Base-by-base conservation (phyloP, 1,284 basidiomycete species). In the Cutaneotrichosporon mucoides region DNA sequence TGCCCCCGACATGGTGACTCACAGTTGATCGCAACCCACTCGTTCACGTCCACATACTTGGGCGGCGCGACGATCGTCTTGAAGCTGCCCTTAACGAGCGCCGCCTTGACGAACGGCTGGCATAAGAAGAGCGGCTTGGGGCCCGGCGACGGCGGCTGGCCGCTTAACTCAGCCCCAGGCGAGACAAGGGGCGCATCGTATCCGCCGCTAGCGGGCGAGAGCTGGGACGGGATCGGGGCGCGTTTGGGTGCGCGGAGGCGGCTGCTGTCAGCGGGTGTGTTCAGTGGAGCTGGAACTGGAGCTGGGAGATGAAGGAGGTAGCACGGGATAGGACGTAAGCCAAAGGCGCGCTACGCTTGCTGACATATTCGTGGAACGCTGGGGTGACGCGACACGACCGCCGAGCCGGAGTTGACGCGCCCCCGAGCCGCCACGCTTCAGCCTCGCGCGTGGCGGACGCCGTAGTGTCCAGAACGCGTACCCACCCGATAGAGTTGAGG, bases 11-110 rank as follows among this genome's bases (percentile, higher is more conserved):
- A 45, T 10, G 7, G 35, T 4, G 11, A 82, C 90, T 74, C 74
- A 97, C 93, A 84, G 73, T 98, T 97, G 60, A 96, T 89, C 1
- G 94, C 95, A 37, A 99, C 92, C 96, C 96, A 99, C 79, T 99
- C 96, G 84, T 92, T 94, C 54, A 93, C 90, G 76, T 96, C 92
- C 44, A 93, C 90, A 73, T 95, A 98, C 76, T 97, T 97, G 15
- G 96, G 96, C 41, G 96, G 84, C 80, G 93, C 90, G 43, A 98
- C 93, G 68, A 99, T 98, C 1, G 94, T 98, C 81, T 97, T 97
- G 81, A 98, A 97, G 75, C 92, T 95, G 13, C 95, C 95, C 78
- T 97, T 98, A 66, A 99, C 94, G 36, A 99, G 83, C 1, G 95
- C 92, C 1, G 93, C 91, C 71, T 97, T 93, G 55, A 95, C 92